Evolutionary conservation across 129 eudicot genomes (phyloP), one percentile per base, ranked within the genome.

Genomic region (Erigeron canadensis): DNA sequence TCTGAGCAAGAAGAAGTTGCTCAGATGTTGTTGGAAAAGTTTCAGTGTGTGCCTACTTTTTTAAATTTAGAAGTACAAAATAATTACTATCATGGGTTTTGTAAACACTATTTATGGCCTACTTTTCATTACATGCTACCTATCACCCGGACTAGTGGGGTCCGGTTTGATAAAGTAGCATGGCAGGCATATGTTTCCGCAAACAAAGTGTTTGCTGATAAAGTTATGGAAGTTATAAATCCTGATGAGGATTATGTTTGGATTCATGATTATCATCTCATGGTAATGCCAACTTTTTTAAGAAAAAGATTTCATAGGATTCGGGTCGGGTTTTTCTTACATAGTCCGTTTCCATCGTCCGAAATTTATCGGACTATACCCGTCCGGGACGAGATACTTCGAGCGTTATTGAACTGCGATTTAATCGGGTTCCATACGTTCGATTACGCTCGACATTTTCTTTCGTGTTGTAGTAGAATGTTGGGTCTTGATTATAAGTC

Each of bases 101-200:
- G 98, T 82, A 94, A 94, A 79, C 98, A 94, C 42, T 89, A 85
- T 69, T 59, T 94, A 5, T 94, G 98, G 98, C 98, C 97, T 38
- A 9, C 87, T 65, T 89, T 89, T 78, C 98, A 94, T 47, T 87
- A 94, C 63, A 84, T 82, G 90, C 48, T 94, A 40, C 97, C 98
- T 11, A 45, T 89, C 22, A 82, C 95, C 19, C 78, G 82, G 3
- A 61, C 69, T 41, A 83, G 78, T 15, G 92, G 95, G 46, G 81
- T 81, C 42, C 80, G 91, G 50, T 94, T 85, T 42, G 95, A 90
- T 40, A 74, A 72, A 65, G 16, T 50, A 15, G 71, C 63, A 48
- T 94, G 98, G 98, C 82, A 71, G 60, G 95, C 97, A 2, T 94
- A 94, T 42, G 93, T 89, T 0, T 76, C 87, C 0, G 97, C 97